phyloP scores from a whole-genome alignment of 2,329 filamentous ascomycete species.

The Alternaria tenuissima region DNA sequence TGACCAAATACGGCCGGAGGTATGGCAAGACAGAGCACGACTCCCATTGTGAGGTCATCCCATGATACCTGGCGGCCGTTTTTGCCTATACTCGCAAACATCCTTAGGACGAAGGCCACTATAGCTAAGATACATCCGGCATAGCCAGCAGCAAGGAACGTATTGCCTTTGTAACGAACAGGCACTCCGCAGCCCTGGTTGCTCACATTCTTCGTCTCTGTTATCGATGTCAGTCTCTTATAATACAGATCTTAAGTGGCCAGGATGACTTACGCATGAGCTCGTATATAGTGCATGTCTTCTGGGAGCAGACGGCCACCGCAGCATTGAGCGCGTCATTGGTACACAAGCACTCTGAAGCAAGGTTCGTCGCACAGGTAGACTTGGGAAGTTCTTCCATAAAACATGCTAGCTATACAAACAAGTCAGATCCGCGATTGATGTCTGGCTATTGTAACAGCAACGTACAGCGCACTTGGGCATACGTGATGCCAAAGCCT shows the following conservation, averaged over 20 bases:
- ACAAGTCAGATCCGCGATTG: slow-evolving; percentile 6
- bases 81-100: slow-evolving; percentile 45
- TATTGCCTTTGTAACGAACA: slow-evolving; percentile 42
- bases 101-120: slow-evolving; percentile 43
- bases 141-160: slow-evolving; percentile 42
- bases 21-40: slow-evolving; percentile 46
- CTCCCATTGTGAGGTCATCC: slow-evolving; percentile 51
- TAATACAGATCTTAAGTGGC: not conserved
- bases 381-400: slow-evolving; percentile 43
- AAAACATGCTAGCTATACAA: slow-evolving; percentile 30
- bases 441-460: not conserved
- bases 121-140: slow-evolving; percentile 43
- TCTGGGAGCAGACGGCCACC: slow-evolving; percentile 47
- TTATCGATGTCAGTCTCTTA: not conserved
- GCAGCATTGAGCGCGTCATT: slow-evolving; percentile 43
- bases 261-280: slow-evolving; percentile 34
- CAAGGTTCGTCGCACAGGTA: slow-evolving; percentile 49
- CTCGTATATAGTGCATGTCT: slow-evolving; percentile 50
- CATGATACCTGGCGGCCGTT: slow-evolving; percentile 47
- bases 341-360: slow-evolving; percentile 51
- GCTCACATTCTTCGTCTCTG: slow-evolving; percentile 52
- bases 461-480: slow-evolving; percentile 28
- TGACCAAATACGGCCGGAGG: slow-evolving; percentile 31
- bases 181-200: slow-evolving; percentile 47
- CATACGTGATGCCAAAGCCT: slow-evolving; percentile 21